Base-by-base conservation (phyloP, 805 yeast genomes). In the Yamadazyma takamatsuzukensis region DNA sequence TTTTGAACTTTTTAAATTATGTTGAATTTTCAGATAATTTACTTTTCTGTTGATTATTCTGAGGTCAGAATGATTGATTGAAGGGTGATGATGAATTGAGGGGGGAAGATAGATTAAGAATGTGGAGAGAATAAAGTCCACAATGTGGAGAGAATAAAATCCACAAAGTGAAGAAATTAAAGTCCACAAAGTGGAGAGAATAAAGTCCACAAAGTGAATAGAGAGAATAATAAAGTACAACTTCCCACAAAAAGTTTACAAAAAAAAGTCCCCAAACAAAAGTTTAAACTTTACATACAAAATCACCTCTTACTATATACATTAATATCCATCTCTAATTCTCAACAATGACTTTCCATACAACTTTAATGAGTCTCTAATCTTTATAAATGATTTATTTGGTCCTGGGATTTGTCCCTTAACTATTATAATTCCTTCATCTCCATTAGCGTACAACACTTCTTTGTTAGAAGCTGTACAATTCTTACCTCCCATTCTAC, bases 321-420 rank as follows among this genome's bases (percentile, higher is more conserved):
- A 32, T 28, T 27, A 27, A 18, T 22, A 26, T 18, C 34, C 32
- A 32, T 41, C 43, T 17, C 36, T 31, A 13, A 39, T 27, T 22
- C 45, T 33, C 22, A 40, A 37, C 23, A 62, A 49, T 11, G 68
- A 60, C 47, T 56, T 54, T 13, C 69, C 71, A 43, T 67, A 65
- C 25, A 59, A 44, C 38, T 78, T 80, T 45, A 83, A 72, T 16
- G 97, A 82, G 61, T 93, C 97, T 46, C 80, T 74, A 39, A 93
- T 70, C 54, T 70, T 80, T 33, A 93, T 83, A 53, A 65, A 77
- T 2, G 82, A 59, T 29, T 89, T 88, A 21, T 74, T 80, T 29
- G 97, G 81, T 14, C 98, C 98, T 21, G 96, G 87, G 27, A 93
- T 85, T 39, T 83, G 80, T 22, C 98, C 98, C 64, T 84, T 43